A percentile compares a stretch with the other conserved stretches of the same genome.
Evolutionary conservation across 495 filamentous ascomycete species (phyloP).

Genomic region (Durotheca rogersii): DNA sequence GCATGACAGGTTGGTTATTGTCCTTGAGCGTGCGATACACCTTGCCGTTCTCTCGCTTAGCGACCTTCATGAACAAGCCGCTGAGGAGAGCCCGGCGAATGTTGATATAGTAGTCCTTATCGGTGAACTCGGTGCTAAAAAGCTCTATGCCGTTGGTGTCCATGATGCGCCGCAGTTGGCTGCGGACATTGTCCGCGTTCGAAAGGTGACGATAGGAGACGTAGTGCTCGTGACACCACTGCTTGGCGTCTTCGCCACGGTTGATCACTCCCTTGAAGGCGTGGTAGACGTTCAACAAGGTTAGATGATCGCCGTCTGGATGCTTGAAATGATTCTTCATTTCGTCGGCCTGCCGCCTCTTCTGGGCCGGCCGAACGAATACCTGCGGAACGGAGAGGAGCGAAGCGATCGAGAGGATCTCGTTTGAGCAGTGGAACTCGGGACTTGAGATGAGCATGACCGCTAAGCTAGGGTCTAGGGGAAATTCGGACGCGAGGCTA

Average conservation of each 20-base stretch:
- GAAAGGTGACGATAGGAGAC: constrained; percentile 85
- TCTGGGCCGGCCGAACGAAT: constrained; percentile 81
- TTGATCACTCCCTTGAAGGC: constrained; percentile 77
- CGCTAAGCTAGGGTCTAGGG: constrained; percentile 89
- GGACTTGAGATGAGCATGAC: constrained; percentile 98
- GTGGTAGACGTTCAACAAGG: constrained; percentile 96
- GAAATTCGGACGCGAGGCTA: constrained; percentile 89
- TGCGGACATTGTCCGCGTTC: constrained; percentile 89
- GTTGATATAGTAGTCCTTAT: constrained; percentile 98
- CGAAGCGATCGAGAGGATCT: constrained; percentile 92
- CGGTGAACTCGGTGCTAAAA: constrained; percentile 81
- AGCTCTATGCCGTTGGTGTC: constrained; percentile 84
- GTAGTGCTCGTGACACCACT: constrained; percentile 98
- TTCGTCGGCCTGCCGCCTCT: constrained; percentile 90
- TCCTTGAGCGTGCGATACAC: constrained; percentile 94
- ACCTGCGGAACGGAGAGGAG: constrained; percentile 93
- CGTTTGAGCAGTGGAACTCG: constrained; percentile 98
- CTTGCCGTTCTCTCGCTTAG: constrained; percentile 83
- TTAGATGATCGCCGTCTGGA: constrained; percentile 90
- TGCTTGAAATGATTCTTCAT: constrained; percentile 96
- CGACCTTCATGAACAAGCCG: constrained; percentile 99
- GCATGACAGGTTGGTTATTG: constrained; percentile 73
- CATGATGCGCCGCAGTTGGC: constrained; percentile 93
- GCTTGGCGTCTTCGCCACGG: constrained; percentile 70
- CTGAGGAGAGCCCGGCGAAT: constrained; percentile 91